Percentiles rank a stretch among this genome's conserved stretches.
These are phyloP conservation scores for Kentomonas sorsogonicus DNA, from an alignment of 208 protist genomes.

Conservation along the genomic window DNA sequence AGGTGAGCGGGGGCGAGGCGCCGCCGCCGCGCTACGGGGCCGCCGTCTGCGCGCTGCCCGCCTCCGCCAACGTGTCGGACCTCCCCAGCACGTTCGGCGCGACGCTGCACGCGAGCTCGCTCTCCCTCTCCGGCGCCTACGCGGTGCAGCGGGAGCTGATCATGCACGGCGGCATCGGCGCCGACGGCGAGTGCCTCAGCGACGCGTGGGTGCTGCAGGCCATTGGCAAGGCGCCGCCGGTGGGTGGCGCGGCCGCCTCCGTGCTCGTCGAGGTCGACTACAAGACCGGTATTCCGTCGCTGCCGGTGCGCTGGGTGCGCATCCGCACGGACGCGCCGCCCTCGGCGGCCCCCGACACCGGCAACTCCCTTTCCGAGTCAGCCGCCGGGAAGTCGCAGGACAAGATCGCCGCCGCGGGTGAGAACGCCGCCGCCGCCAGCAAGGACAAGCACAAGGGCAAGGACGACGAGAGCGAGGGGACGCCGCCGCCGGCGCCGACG, in stretches of 20 bases:
- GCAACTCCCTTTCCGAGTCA: not conserved
- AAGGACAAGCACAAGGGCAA: slow-evolving; percentile 6
- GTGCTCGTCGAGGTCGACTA: slow-evolving; percentile 9
- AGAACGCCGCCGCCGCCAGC: slow-evolving; percentile 1
- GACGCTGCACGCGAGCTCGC: slow-evolving; percentile 1
- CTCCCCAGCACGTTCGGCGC: slow-evolving; percentile 6
- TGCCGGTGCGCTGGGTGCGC: slow-evolving; percentile 19
- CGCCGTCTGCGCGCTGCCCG: slow-evolving; percentile 36
- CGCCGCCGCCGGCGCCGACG: not conserved
- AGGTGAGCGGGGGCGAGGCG: slow-evolving; percentile 22
- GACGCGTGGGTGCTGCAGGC: slow-evolving; percentile 74
- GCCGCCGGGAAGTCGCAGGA: not conserved
- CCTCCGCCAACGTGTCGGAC: not conserved
- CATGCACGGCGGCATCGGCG: slow-evolving; percentile 64
- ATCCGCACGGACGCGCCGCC: slow-evolving; percentile 14
- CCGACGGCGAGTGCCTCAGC: slow-evolving; percentile 27
- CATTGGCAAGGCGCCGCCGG: slow-evolving; percentile 11
- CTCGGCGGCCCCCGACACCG: not conserved
- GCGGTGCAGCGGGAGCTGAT: slow-evolving; percentile 40
- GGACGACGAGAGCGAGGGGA: not conserved
- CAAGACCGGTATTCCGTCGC: slow-evolving; percentile 2
- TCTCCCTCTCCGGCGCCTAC: slow-evolving; percentile 11
- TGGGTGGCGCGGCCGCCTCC: not conserved
- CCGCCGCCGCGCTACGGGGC: slow-evolving; percentile 43
- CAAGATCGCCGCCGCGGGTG: not conserved